Base-by-base conservation (phyloP, 2,329 filamentous ascomycete species). In the Hansfordia pulvinata region DNA sequence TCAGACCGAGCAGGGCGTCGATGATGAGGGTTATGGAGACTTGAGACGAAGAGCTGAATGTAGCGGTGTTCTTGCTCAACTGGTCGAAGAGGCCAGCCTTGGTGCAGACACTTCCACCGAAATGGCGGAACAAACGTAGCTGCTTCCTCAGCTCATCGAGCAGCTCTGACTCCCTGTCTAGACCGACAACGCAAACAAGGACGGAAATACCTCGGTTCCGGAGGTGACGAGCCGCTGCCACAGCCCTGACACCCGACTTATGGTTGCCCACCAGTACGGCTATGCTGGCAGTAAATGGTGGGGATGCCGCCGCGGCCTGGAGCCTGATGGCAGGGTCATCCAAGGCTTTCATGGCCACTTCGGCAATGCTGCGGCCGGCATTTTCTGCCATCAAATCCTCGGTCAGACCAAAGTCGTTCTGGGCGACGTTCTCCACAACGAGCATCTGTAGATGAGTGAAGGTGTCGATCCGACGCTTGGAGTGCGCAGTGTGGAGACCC, bases 211-310 rank as follows among this genome's bases (percentile, higher is more conserved):
- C 80, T 36, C 86, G 81, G 44, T 86, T 88, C 27, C 82, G 74
- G 7, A 96, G 66, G 48, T 96, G 86, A 4, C 90, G 73, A 16
- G 78, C 85, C 4, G 85, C 85, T 10, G 84, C 81, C 28, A 96
- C 65, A 3, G 85, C 84, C 31, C 88, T 69, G 19, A 82, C 76
- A 20, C 88, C 86, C 1, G 78, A 85, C 38, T 84, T 84, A 51
- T 93, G 88, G 50, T 94, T 96, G n/a, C 90, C 88, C 0, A 83
- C 86, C n/a, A 96, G 63, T 6, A 96, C 71, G 13, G 93, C 73
- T 17, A 73, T 56, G 1, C 62, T 60, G 29, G 46, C 36, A 16
- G 53, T 27, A 19, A 33, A 50, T 23, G 42, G 47, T 6, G 40
- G 39, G 11, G 44, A 45, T 4, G 39, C 31, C 3, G 44, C 38